Conservation (phyloP, 768 basidiomycete genomes). For the Clathrus columnatus region DNA sequence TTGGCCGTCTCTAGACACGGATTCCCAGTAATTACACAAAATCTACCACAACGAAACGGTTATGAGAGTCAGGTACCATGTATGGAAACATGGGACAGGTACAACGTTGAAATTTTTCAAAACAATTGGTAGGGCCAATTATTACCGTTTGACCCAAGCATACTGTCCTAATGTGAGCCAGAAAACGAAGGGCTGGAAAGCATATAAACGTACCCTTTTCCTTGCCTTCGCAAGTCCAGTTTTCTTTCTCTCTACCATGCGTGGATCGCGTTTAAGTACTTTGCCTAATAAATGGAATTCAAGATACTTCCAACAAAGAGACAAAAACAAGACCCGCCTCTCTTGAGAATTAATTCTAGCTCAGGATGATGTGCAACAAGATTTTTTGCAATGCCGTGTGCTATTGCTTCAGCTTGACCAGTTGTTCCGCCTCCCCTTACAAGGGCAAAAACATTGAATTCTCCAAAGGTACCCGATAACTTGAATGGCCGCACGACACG, state of each 20-base stretch:
- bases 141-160: conserved; percentile 92
- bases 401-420: conserved; percentile 85
- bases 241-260: conserved; percentile 99
- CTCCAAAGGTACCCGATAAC: conserved; percentile 74
- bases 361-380: conserved; percentile 64
- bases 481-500: conserved; percentile 75
- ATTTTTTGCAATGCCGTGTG: conserved; percentile 68
- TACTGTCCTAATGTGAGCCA: conserved; percentile 39
- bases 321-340: conserved; percentile 42
- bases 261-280: conserved; percentile 81
- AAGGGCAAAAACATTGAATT: conserved; percentile 70
- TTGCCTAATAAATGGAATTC: conserved; percentile 48
- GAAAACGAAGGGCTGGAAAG: conserved; percentile 4
- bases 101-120: too few relatives aligned
- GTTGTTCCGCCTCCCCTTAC: conserved; percentile 84
- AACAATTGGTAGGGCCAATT: too few relatives aligned
- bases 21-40: too few relatives aligned
- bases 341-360: conserved; percentile 54
- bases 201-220: conserved; percentile 59
- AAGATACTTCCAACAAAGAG: conserved; percentile 7
- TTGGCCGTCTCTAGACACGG: too few relatives aligned
- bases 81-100: too few relatives aligned
- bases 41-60: too few relatives aligned
- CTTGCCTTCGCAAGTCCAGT: conserved; percentile 87
- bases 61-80: too few relatives aligned